A percentile compares a stretch with the other conserved stretches of the same genome.
Evolutionary conservation across 305 asterid species (phyloP).

Genomic region (Fraxinus floribunda): DNA sequence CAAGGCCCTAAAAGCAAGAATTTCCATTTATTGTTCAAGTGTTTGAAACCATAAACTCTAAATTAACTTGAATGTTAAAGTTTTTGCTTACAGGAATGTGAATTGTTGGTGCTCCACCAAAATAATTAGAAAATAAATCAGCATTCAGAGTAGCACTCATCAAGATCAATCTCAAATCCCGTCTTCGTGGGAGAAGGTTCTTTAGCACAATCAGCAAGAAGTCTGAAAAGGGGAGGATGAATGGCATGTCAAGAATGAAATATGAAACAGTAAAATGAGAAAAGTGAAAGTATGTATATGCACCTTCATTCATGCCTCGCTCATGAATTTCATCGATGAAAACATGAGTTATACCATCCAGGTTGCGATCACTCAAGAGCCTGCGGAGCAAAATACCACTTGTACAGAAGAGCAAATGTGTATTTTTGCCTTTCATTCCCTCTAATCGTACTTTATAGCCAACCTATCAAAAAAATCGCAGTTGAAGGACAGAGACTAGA

Average conservation of each 20-base stretch:
- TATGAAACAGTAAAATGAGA: slow-evolving; percentile 17
- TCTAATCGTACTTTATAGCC: slow-evolving; percentile 97
- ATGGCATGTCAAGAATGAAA: slow-evolving; percentile 35
- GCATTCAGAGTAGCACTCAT: slow-evolving; percentile 99
- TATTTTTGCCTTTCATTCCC: slow-evolving; percentile 94
- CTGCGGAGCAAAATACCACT: slow-evolving; percentile 98
- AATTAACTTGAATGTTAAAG: slow-evolving; percentile 16
- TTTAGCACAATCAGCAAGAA: slow-evolving; percentile 94
- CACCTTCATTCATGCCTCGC: slow-evolving; percentile 99
- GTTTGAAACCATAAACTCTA: slow-evolving; percentile 21
- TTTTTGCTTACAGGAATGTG: slow-evolving; percentile 83
- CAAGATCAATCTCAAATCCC: slow-evolving; percentile 88
- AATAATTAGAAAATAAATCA: slow-evolving; percentile 79
- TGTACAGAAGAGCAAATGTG: slow-evolving; percentile 94
- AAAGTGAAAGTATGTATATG: slow-evolving; percentile 17
- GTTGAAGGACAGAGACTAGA: slow-evolving; percentile 40
- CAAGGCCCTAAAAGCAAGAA: slow-evolving; percentile 18
- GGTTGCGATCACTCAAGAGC: slow-evolving; percentile 87
- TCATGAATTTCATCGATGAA: slow-evolving; percentile 99
- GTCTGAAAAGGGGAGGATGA: slow-evolving; percentile 55
- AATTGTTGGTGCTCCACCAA: slow-evolving; percentile 85
- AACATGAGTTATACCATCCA: slow-evolving; percentile 86
- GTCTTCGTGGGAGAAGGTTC: slow-evolving; percentile 93
- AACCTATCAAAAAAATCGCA: slow-evolving; percentile 57
- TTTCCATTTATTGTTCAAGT: slow-evolving; percentile 9